Evolutionary conservation across 2,329 filamentous ascomycete genomes (phyloP), one percentile per base, ranked within the genome.

Genomic region (Madurella fahalii): DNA sequence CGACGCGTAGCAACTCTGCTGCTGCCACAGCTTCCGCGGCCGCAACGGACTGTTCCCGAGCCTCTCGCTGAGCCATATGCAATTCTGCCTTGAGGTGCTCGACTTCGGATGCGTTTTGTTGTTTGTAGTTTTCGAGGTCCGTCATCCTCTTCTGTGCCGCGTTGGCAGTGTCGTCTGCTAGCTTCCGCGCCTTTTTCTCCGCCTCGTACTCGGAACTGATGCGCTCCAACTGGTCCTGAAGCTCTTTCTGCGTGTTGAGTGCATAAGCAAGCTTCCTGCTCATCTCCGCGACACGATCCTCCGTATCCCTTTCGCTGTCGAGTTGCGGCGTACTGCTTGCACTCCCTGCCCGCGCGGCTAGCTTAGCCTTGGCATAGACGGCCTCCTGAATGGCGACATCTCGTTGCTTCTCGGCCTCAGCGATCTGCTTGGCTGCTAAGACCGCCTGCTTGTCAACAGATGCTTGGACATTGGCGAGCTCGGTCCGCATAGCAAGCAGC

Each of bases 381-480:
- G 94, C 94, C 73, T 99, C 95, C 64, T 87, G 89, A 51, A 99
- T 86, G n/a, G 94, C 94, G 40, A 87, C 85, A 71, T 99, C 94
- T 48, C 95, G 83, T 74, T 99, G 94, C 68, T 89, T 92, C 69
- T 99, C 94, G 1, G 95, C 87, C 68, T 96, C 92, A 1, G 93
- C 92, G 58, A 99, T 92, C 58, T 93, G 85, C 69, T 87, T 92
- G 0, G 92, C 90, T 9, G 94, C 92, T 53, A 90, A 76, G 8
- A 90, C 78, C 12, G 91, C 89, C 72, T 97, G 94, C 62, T 90
- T 85, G 63, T 96, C 92, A 47, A 99, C 89, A 0, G 91, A 90
- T 13, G 78, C 84, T 69, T 99, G 95, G 42, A 99, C 92, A 58
- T 92, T 94, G 20, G 87, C 83, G 12, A 99, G 77, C 67, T 99